phyloP scores from a whole-genome alignment of 306 rosid genomes.

The Biancaea sappan region DNA sequence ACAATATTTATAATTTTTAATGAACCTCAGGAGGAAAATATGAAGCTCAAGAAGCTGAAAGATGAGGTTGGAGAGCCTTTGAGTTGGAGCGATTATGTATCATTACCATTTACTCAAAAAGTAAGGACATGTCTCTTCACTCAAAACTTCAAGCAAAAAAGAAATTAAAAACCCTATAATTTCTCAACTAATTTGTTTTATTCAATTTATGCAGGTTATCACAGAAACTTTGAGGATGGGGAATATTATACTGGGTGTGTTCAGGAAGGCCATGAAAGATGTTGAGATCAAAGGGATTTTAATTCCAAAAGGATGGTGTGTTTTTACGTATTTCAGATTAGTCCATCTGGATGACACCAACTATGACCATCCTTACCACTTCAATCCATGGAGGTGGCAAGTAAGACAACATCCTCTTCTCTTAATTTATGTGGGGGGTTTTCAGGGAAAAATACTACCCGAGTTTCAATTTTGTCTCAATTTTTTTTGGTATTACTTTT shows the following conservation, averaged over 20 bases:
- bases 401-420: conserved; percentile 47
- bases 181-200: background rate
- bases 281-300: conserved; percentile 78
- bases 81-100: conserved; percentile 82
- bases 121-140: conserved; percentile 46
- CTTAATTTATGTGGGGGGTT: background rate
- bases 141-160: background rate
- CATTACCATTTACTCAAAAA: conserved; percentile 82
- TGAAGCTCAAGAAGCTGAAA: conserved; percentile 68
- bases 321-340: conserved; percentile 76
- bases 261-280: conserved; percentile 90
- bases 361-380: conserved; percentile 75
- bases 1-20: conserved; percentile 18
- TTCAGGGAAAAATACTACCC: too few relatives aligned
- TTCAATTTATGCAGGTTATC: conserved; percentile 59
- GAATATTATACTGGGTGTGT: conserved; percentile 78
- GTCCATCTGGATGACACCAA: conserved; percentile 86
- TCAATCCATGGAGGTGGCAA: conserved; percentile 99
- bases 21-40: conserved; percentile 75
- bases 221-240: conserved; percentile 90
- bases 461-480: too few relatives aligned
- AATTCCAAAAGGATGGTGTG: conserved; percentile 92
- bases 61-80: conserved; percentile 68
- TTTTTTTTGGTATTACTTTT: too few relatives aligned
- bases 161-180: background rate